Evolutionary conservation across 768 basidiomycete species (phyloP), one percentile per base, ranked within the genome.

Genomic region (Lentinula edodes): DNA sequence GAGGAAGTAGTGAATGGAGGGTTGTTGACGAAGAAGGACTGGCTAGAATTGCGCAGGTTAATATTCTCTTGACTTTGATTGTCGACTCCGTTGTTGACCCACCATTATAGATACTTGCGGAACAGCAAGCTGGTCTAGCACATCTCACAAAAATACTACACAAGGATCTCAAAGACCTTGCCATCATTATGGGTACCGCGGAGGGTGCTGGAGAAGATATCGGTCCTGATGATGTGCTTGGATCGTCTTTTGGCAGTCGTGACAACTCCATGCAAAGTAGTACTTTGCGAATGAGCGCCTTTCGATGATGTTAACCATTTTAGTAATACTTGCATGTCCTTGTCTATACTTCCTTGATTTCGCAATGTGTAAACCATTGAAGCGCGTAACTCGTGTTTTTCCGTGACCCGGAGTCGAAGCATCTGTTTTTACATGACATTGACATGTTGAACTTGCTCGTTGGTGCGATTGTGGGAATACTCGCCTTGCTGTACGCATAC

Each of bases 1-100:
- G 77, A 1, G 71, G 70, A 32, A 62, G 48, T 2, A 78, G 80
- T 7, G 89, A 87, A 66, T 93, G 91, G 91, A 82, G 85, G 0
- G 90, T 93, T n/a, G 89, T 90, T 2, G 93, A 95, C 69, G 90
- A 91, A 67, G 90, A 92, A 1, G 92, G 92, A 1, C 73, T 95
- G 60, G 78, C 83, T 52, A 86, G 90, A 70, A 85, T 95, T 60
- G 78, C 86, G 3, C 86, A 89, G 81, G 90, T 90, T 61, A 16
- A 78, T 52, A 13, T 39, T 41, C 18, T 56, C 12, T 42, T 18
- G 18, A 20, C 18, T 56, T 3, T 28, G 16, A 5, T 18, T 38
- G 5, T 51, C 6, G 23, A 28, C 20, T 35, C 39, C 51, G 53
- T 52, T n/a, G 42, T 52, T 43, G 51, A 39, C 64, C 28, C 42